Evolutionary conservation across 768 basidiomycete species (phyloP).

Genomic region (Mycena capillaripes): DNA sequence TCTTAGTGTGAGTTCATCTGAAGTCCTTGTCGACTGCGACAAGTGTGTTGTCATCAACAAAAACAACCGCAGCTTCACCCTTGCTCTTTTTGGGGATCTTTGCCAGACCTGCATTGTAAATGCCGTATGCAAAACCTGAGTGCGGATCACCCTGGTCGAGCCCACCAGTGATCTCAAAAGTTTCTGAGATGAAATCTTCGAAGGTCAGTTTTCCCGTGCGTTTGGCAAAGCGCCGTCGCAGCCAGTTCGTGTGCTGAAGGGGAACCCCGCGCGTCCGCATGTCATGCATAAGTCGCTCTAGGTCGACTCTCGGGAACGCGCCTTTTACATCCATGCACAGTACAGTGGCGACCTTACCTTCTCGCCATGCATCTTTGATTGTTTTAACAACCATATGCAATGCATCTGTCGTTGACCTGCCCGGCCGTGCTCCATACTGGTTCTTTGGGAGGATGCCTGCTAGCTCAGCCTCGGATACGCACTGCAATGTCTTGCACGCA

Average conservation of each 20-base stretch:
- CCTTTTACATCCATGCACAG: slow-evolving; percentile 56
- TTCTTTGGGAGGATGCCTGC: background rate
- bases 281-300: slow-evolving; percentile 40
- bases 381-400: slow-evolving; percentile 44
- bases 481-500: background rate
- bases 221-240: background rate
- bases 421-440: slow-evolving; percentile 7
- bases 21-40: background rate
- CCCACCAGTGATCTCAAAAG: slow-evolving; percentile 39
- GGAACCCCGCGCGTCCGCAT: slow-evolving; percentile 44
- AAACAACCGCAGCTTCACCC: background rate
- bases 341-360: slow-evolving; percentile 42
- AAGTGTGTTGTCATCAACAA: background rate
- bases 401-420: slow-evolving; percentile 48
- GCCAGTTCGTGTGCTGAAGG: slow-evolving; percentile 34
- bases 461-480: background rate
- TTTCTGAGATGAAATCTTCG: slow-evolving; percentile 37
- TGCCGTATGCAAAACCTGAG: slow-evolving; percentile 46
- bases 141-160: slow-evolving; percentile 51
- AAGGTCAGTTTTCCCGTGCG: slow-evolving; percentile 37
- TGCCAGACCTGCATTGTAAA: slow-evolving; percentile 45
- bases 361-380: slow-evolving; percentile 54
- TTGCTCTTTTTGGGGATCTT: background rate
- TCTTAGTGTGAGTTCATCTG: background rate
- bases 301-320: slow-evolving; percentile 50